Percentiles rank a stretch among this genome's conserved stretches.
phyloP scores from a whole-genome alignment of 1,284 basidiomycete species.

The Salmacisia buchloeana region DNA sequence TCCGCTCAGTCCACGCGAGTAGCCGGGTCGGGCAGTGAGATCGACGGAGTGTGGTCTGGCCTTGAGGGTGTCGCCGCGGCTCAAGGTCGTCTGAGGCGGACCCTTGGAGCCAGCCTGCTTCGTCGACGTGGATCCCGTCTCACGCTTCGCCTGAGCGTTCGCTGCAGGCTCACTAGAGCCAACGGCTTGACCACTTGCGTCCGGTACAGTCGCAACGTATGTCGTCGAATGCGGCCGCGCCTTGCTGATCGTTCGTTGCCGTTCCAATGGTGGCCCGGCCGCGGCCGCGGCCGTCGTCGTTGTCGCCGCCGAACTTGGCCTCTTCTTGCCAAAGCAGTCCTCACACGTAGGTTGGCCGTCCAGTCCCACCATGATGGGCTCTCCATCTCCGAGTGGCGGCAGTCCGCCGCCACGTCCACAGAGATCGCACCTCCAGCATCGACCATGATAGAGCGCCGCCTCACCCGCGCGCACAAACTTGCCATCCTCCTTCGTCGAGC shows the following conservation, averaged over 20 bases:
- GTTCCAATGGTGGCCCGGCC: too few relatives aligned
- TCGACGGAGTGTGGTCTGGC: conserved; percentile 9
- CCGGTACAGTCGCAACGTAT: not conserved
- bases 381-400: conserved; percentile 11
- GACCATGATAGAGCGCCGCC: conserved; percentile 31
- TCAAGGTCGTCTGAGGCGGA: not conserved
- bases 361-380: conserved; percentile 31
- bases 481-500: conserved; percentile 37
- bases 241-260: not conserved
- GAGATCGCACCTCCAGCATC: conserved; percentile 30
- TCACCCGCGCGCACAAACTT: conserved; percentile 27
- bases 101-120: not conserved
- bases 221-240: not conserved
- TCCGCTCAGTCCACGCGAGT: not conserved
- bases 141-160: not conserved
- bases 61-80: conserved; percentile 11
- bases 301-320: not conserved
- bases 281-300: not conserved
- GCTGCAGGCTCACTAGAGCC: too few relatives aligned
- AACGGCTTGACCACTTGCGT: too few relatives aligned
- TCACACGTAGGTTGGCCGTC: conserved; percentile 31
- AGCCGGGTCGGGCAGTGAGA: not conserved
- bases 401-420: conserved; percentile 16
- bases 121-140: not conserved
- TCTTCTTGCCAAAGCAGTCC: conserved; percentile 27